Conservation (phyloP, 371 early-diverging fungal species). For the Encephalitozoon intestinalis region DNA sequence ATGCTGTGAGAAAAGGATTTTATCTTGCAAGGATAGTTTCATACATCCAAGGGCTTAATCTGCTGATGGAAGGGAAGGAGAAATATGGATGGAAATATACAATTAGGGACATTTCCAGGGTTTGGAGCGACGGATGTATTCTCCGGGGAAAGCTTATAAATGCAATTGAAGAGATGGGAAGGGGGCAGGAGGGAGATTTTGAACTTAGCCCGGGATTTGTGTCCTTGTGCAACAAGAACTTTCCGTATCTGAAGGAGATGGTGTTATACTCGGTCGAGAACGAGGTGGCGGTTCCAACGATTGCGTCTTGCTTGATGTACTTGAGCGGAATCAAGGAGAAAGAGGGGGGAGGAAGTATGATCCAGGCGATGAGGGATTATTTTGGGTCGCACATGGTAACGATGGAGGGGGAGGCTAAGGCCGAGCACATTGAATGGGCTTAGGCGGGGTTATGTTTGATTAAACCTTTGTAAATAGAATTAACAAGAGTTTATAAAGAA, state of each 20-base stretch:
- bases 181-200: not conserved
- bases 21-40: constrained; percentile 90
- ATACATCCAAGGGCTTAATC: constrained; percentile 95
- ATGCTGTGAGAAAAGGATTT: constrained; percentile 70
- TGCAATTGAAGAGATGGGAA: constrained; percentile 6
- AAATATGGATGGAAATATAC: constrained; percentile 83
- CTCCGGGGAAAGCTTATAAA: constrained; percentile 65
- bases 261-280: constrained; percentile 69
- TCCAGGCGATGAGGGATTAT: constrained; percentile 91
- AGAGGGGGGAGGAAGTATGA: constrained; percentile 79
- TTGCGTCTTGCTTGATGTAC: constrained; percentile 80
- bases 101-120: constrained; percentile 81
- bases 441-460: not conserved
- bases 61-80: constrained; percentile 83
- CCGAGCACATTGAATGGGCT: constrained; percentile 50
- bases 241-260: constrained; percentile 76
- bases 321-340: constrained; percentile 73
- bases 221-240: constrained; percentile 65
- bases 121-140: constrained; percentile 99
- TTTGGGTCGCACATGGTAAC: constrained; percentile 81
- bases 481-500: not conserved
- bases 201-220: constrained; percentile 24
- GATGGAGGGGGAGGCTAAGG: constrained; percentile 31
- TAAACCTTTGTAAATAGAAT: not conserved
- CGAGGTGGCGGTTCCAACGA: constrained; percentile 80